These are phyloP conservation scores for Boletus patriciae DNA, from an alignment of 768 basidiomycete genomes.

Conservation along the genomic window DNA sequence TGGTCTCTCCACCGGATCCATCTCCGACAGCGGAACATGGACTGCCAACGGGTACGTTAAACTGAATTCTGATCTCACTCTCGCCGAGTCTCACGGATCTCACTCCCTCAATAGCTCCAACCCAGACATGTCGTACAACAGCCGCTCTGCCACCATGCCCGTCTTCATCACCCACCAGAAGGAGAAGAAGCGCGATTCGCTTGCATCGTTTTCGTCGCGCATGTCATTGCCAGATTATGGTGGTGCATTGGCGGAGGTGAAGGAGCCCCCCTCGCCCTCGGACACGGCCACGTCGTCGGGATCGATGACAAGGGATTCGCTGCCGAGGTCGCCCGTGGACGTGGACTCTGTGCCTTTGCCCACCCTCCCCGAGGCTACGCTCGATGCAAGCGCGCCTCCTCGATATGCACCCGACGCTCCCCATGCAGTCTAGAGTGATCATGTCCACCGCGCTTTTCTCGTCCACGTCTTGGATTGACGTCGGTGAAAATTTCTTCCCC, in stretches of 20 bases:
- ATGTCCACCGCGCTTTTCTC: not conserved
- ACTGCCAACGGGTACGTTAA: conserved; percentile 28
- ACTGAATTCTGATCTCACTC: not conserved
- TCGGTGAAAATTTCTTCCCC: too few species aligned
- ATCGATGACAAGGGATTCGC: conserved; percentile 25
- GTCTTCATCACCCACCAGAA: conserved; percentile 39
- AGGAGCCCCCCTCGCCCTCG: conserved; percentile 22
- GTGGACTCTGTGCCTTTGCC: conserved; percentile 15
- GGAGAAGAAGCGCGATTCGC: conserved; percentile 48
- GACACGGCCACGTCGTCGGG: conserved; percentile 12
- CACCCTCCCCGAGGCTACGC: conserved; percentile 17
- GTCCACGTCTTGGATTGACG: not conserved
- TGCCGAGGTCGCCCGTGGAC: conserved; percentile 26
- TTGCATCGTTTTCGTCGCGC: conserved; percentile 47
- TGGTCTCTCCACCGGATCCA: conserved; percentile 31
- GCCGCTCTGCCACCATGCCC: conserved; percentile 36
- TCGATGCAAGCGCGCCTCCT: conserved; percentile 18
- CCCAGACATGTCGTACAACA: conserved; percentile 22
- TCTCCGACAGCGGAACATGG: conserved; percentile 27
- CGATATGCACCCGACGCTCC: conserved; percentile 13
- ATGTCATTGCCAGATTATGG: conserved; percentile 45
- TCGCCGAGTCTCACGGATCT: not conserved
- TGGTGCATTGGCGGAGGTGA: conserved; percentile 31
- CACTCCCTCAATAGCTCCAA: conserved; percentile 16
- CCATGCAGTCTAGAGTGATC: not conserved